Evolutionary conservation across 106 monocot genomes (phyloP).

Genomic region (Acanthochlamys bracteata): DNA sequence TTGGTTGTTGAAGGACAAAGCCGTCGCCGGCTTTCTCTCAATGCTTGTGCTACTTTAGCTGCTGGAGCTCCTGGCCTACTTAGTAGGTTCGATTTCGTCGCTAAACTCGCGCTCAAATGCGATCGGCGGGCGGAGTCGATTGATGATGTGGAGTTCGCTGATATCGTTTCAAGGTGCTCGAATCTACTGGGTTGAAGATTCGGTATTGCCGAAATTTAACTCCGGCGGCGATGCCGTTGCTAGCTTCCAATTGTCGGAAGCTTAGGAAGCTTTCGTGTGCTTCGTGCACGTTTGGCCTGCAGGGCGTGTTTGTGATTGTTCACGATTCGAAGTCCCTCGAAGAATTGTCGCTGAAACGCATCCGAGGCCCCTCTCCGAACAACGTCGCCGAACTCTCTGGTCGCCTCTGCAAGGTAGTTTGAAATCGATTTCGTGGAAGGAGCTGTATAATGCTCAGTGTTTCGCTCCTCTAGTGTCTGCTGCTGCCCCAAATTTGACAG

Average conservation of each 20-base stretch:
- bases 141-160: constrained; percentile 22
- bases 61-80: constrained; percentile 19
- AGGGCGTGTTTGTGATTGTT: constrained; percentile 24
- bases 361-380: constrained; percentile 20
- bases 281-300: constrained; percentile 26
- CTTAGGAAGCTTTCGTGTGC: constrained; percentile 30
- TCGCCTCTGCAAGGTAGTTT: constrained; percentile 11
- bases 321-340: constrained; percentile 17
- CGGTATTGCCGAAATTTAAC: constrained; percentile 31
- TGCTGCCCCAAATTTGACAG: constrained; percentile 16
- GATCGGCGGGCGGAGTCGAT: constrained; percentile 34
- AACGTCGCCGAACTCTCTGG: not conserved
- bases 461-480: constrained; percentile 23
- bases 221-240: constrained; percentile 19
- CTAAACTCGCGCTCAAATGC: constrained; percentile 39
- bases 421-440: constrained; percentile 26
- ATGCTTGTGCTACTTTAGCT: constrained; percentile 25
- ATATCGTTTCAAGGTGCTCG: constrained; percentile 21
- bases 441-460: constrained; percentile 34
- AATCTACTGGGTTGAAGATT: constrained; percentile 31
- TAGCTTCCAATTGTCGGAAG: constrained; percentile 15
- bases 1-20: constrained; percentile 22
- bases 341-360: constrained; percentile 40
- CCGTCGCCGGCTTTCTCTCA: constrained; percentile 40
- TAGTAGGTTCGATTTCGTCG: constrained; percentile 33